These are phyloP conservation scores for Mortierella sp. DNA, from an alignment of 371 early-diverging fungal genomes.

Conservation along the genomic window DNA sequence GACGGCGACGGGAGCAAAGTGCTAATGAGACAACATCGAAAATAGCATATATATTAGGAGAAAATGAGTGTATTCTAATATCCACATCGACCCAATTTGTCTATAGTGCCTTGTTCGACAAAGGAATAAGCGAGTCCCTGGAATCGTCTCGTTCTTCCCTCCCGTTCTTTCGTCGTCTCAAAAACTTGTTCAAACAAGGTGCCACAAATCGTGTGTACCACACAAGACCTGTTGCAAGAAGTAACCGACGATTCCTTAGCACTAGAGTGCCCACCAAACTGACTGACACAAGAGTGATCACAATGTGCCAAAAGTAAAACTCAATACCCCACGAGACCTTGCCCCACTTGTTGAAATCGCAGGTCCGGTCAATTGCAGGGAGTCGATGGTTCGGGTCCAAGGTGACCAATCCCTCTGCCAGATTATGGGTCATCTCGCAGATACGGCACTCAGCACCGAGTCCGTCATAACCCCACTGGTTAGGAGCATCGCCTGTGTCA, in stretches of 20 bases:
- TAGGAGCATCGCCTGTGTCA: not conserved
- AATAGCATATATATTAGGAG: not conserved
- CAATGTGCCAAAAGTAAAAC: conserved; percentile 20
- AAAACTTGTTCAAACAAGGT: too few species aligned
- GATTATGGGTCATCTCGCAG: conserved; percentile 25
- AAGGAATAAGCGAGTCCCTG: not conserved
- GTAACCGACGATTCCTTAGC: not conserved
- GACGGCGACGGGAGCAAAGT: too few species aligned
- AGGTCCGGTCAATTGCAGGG: conserved; percentile 13
- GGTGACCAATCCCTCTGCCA: conserved; percentile 9
- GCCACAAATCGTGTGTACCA: not conserved
- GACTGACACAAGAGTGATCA: not conserved
- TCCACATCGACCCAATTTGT: not conserved
- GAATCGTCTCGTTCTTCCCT: not conserved
- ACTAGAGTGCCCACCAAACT: not conserved
- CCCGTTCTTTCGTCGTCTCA: not conserved
- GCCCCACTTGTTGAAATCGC: conserved; percentile 17
- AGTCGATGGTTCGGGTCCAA: conserved; percentile 7
- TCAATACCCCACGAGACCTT: conserved; percentile 9
- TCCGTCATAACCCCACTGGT: conserved; percentile 15
- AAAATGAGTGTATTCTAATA: not conserved
- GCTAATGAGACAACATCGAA: not conserved
- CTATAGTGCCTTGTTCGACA: not conserved
- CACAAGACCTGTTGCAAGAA: not conserved
- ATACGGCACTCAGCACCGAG: conserved; percentile 14